Base-by-base conservation (phyloP, 495 filamentous ascomycete genomes). In the Amniculicola lignicola region DNA sequence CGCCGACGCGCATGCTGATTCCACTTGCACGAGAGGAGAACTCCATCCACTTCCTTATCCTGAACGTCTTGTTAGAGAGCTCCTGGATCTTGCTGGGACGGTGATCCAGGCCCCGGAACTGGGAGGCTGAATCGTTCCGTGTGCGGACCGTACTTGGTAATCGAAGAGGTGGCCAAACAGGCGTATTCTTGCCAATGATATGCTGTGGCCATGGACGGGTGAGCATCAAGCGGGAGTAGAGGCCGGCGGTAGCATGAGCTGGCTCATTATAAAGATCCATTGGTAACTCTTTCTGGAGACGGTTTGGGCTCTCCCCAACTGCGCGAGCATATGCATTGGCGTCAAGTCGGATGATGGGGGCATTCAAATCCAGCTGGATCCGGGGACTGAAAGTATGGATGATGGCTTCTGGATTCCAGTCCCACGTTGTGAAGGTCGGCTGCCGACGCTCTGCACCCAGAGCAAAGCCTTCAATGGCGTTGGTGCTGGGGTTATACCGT, bases 381-480 rank as follows among this genome's bases (percentile, higher is more conserved):
- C 72, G 66, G 1, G 89, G 90, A 22, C 84, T 66, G 69, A 93
- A 94, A 25, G 78, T 73, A 47, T 88, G 82, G 33, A 95, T 86
- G 45, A 85, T 77, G 29, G 91, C 85, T n/a, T 82, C 72, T 10
- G 75, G 74, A 51, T 92, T 77, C 43, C 75, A 76, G 52, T 78
- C 69, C 87, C 87, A 93, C 12, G 72, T 61, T 47, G 81, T 67
- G 21, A 81, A 76, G n/a, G 69, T 72, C 19, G 77, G 73, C 4
- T 64, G 52, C 1, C 72, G 68, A 21, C 82, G 75, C 40, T 82
- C 74, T 14, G 87, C 88, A 6, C 90, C 71, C 0, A 96, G 70
- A n/a, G 82, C 80, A 69, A 90, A 89, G 24, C 80, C 88, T 65
- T 91, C 88, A 51, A 97, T 94, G 53, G 83, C 82, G 10, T 84